phyloP scores from a whole-genome alignment of 1,284 basidiomycete genomes.

The Flammula alnicola region DNA sequence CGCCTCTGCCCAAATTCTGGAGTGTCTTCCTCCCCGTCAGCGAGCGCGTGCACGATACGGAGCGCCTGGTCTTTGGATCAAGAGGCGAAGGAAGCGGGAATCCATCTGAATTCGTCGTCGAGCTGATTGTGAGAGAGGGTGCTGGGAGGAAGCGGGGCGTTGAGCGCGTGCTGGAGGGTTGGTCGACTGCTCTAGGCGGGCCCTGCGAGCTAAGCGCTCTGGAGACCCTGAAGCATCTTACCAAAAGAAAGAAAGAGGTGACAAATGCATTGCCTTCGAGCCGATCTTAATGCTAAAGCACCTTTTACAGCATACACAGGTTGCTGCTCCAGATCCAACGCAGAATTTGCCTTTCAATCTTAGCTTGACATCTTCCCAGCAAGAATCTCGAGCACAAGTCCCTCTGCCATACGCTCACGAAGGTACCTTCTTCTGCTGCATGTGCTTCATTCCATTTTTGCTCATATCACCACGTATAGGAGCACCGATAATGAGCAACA shows the following conservation, averaged over 20 bases:
- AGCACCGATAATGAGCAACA: constrained; percentile 19
- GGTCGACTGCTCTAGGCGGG: constrained; percentile 41
- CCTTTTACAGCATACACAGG: constrained; percentile 11
- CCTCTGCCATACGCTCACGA: constrained; percentile 88
- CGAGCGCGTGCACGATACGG: constrained; percentile 61
- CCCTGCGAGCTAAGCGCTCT: constrained; percentile 54
- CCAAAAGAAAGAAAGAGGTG: constrained; percentile 50
- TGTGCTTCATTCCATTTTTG: constrained; percentile 4
- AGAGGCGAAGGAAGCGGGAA: constrained; percentile 55
- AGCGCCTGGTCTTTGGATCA: constrained; percentile 61
- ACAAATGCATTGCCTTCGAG: constrained; percentile 17
- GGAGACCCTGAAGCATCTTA: constrained; percentile 49
- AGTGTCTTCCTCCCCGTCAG: constrained; percentile 69
- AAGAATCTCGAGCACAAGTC: constrained; percentile 76
- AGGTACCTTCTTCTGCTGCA: constrained; percentile 44
- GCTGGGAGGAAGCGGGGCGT: constrained; percentile 51
- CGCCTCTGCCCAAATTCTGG: constrained; percentile 75
- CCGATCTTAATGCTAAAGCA: not conserved
- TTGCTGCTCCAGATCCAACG: constrained; percentile 53
- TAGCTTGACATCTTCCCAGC: constrained; percentile 82
- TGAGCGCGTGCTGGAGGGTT: constrained; percentile 69
- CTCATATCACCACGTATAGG: constrained; percentile 18
- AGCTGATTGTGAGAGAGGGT: constrained; percentile 59
- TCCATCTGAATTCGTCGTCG: constrained; percentile 59
- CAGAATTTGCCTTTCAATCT: constrained; percentile 85